Percentiles rank a stretch among this genome's conserved stretches.
Conservation (phyloP, 129 eudicot species). For the Calendula officinalis region DNA sequence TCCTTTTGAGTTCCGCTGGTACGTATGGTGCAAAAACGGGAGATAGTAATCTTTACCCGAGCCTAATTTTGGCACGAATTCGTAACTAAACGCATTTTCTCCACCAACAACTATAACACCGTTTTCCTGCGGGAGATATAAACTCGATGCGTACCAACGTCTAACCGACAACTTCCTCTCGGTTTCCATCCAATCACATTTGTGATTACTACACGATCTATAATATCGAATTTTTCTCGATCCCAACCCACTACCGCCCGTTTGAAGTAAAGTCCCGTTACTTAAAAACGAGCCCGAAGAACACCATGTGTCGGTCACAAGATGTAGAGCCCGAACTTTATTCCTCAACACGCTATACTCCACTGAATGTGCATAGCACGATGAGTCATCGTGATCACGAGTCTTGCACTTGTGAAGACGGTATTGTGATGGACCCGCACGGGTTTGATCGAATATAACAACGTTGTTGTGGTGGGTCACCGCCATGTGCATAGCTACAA, state of each 20-base stretch:
- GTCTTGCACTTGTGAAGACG: slow-evolving; percentile 36
- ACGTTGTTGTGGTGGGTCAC: slow-evolving; percentile 60
- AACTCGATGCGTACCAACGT: slow-evolving; percentile 64
- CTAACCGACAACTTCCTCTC: slow-evolving; percentile 23
- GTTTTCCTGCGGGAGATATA: slow-evolving; percentile 43
- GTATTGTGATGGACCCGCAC: slow-evolving; percentile 46
- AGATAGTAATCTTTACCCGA: slow-evolving; percentile 32
- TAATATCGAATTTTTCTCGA: slow-evolving; percentile 38
- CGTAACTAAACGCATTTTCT: slow-evolving; percentile 39
- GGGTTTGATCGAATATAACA: slow-evolving; percentile 51
- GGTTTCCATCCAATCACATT: slow-evolving; percentile 59
- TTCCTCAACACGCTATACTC: slow-evolving; percentile 51
- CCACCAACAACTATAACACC: slow-evolving; percentile 67
- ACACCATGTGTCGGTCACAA: slow-evolving; percentile 58
- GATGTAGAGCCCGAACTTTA: slow-evolving; percentile 45
- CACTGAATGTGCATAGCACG: slow-evolving; percentile 66
- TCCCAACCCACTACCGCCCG: slow-evolving; percentile 57
- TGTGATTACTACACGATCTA: slow-evolving; percentile 40
- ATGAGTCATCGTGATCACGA: slow-evolving; percentile 18
- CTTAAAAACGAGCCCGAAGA: slow-evolving; percentile 69
- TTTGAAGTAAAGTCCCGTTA: slow-evolving; percentile 53
- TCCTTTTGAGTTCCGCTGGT: slow-evolving; percentile 43
- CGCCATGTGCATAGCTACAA: slow-evolving; percentile 74
- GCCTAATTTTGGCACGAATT: slow-evolving; percentile 44
- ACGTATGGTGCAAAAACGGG: slow-evolving; percentile 47